These are phyloP conservation scores for Hygrocybe coccinea DNA, from an alignment of 768 basidiomycete species.

Conservation along the genomic window DNA sequence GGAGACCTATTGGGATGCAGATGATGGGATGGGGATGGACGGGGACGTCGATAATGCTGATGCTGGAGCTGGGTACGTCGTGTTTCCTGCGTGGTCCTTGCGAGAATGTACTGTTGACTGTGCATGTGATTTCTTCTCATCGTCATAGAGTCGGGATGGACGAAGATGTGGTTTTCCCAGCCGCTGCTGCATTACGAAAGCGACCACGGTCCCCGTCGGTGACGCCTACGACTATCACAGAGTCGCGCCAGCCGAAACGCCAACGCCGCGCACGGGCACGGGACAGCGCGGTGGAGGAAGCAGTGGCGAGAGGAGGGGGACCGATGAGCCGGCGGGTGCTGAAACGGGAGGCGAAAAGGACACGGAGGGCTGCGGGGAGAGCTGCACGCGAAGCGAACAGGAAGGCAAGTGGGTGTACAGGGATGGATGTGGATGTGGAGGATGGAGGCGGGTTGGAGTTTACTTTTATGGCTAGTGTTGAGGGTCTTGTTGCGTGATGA, in stretches of 20 bases:
- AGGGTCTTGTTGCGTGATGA: too few relatives aligned
- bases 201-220: constrained; percentile 36
- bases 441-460: constrained; percentile 29
- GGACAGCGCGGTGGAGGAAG: constrained; percentile 47
- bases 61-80: background rate
- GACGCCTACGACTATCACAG: constrained; percentile 8
- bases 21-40: constrained; percentile 42
- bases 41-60: constrained; percentile 11
- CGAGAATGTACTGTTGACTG: background rate
- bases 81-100: background rate
- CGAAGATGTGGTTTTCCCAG: constrained; percentile 9
- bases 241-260: constrained; percentile 50
- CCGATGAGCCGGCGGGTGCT: constrained; percentile 55
- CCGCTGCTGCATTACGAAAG: constrained; percentile 33
- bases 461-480: constrained; percentile 39
- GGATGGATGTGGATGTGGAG: constrained; percentile 48
- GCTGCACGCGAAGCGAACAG: constrained; percentile 11
- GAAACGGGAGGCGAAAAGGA: constrained; percentile 62
- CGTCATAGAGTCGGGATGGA: constrained; percentile 10
- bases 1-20: constrained; percentile 43
- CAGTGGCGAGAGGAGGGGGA: constrained; percentile 50
- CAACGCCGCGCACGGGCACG: constrained; percentile 51
- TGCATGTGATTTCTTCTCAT: background rate
- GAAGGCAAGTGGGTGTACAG: constrained; percentile 18
- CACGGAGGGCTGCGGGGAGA: constrained; percentile 47